Base-by-base conservation (phyloP, 2,329 filamentous ascomycete genomes). In the Ascochyta pisi region DNA sequence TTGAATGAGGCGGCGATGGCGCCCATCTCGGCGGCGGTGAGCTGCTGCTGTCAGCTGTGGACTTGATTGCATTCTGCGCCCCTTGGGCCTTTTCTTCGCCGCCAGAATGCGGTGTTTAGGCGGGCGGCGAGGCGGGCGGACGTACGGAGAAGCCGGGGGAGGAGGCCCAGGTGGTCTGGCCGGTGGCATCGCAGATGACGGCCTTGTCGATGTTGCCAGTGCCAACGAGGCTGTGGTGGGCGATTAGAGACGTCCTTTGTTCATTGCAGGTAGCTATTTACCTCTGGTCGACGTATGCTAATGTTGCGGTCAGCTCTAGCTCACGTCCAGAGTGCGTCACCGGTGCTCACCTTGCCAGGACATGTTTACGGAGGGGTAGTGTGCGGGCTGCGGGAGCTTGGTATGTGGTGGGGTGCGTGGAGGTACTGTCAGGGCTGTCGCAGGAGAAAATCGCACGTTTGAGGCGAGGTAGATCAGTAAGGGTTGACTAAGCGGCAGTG, bases 131-230 rank as follows among this genome's bases (percentile, higher is more conserved):
- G 22, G 41, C 19, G 31, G 56, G 39, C 43, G 57, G 56, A 74
- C 80, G 77, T 88, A 96, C 92, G 74, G 83, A 80, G 81, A 96
- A 96, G 66, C 83, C 95, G 88, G 61, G 91, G 93, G 75, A 97
- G 89, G 83, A 96, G 89, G 65, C 95, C 76, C 76, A 96, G 61
- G 96, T 71, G 57, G 80, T 78, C 68, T 79, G 77, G 70, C 78
- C 78, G 52, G 73, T 70, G 59, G 70, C 75, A 71, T 81, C 80
- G 63, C 81, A 80, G 68, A 83, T 82, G 63, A 81, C 76, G 61
- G 81, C 79, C 70, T 81, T 82, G 71, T 78, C 76, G 66, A 78
- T 69, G 66, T 76, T 75, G 67, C 74, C 74, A 56, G 73, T 73
- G 74, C 75, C 76, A 57, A 77, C 70, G 64, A 77, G 75, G 73